Percentiles rank a stretch among this genome's conserved stretches.
Conservation (phyloP, 805 yeast genomes). For the Cyberlindnera suaveolens region DNA sequence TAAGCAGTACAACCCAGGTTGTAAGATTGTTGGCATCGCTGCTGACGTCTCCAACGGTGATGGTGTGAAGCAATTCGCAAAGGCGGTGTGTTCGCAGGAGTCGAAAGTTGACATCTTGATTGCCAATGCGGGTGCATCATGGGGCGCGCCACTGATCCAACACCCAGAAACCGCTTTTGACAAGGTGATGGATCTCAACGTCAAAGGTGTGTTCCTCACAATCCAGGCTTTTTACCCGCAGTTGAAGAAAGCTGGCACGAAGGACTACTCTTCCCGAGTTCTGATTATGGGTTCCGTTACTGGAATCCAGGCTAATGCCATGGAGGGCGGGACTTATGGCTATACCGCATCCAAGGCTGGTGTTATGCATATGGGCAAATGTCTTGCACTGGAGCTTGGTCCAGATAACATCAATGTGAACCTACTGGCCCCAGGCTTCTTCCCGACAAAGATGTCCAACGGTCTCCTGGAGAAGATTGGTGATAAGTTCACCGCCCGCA, state of each 20-base stretch:
- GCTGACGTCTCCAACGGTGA: constrained; percentile 48
- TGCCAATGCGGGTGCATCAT: constrained; percentile 76
- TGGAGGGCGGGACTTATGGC: constrained; percentile 48
- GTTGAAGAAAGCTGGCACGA: constrained; percentile 44
- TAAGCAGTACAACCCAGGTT: constrained; percentile 22
- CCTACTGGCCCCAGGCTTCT: constrained; percentile 69
- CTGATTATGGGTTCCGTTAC: constrained; percentile 64
- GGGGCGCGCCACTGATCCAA: constrained; percentile 61
- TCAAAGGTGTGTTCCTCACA: constrained; percentile 61
- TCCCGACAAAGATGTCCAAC: constrained; percentile 69
- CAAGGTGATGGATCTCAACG: constrained; percentile 57
- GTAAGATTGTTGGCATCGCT: constrained; percentile 40
- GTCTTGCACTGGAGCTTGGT: constrained; percentile 60
- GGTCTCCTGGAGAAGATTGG: constrained; percentile 49
- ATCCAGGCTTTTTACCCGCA: constrained; percentile 58
- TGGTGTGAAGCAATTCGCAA: constrained; percentile 40
- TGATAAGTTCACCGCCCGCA: constrained; percentile 37
- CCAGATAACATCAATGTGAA: constrained; percentile 64
- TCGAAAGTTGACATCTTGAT: constrained; percentile 52
- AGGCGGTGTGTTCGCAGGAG: constrained; percentile 34
- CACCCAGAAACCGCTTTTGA: constrained; percentile 59
- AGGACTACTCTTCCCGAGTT: constrained; percentile 57
- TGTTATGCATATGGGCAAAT: constrained; percentile 58
- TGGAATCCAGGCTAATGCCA: constrained; percentile 34
- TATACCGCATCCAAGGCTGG: constrained; percentile 74